Conservation (phyloP, 352 stramenopile genomes). For the Phytophthora palmivora region DNA sequence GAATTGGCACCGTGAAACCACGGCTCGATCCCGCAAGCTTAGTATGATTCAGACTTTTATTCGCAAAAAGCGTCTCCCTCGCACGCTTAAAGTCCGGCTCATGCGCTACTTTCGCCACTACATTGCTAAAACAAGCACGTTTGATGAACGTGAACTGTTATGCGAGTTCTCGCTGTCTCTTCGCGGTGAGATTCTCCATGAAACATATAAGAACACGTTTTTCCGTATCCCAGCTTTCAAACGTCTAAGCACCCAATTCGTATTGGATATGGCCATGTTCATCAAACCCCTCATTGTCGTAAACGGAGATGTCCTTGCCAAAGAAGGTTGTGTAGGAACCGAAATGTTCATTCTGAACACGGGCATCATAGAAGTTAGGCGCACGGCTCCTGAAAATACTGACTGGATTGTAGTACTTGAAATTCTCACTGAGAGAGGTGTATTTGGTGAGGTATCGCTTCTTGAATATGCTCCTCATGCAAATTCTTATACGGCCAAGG, state of each 20-base stretch:
- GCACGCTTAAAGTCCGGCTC: conserved; percentile 53
- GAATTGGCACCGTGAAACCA: conserved; percentile 78
- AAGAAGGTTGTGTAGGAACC: conserved; percentile 68
- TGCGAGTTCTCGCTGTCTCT: conserved; percentile 81
- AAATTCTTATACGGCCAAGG: conserved; percentile 80
- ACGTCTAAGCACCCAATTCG: conserved; percentile 75
- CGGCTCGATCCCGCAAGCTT: conserved; percentile 59
- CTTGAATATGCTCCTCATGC: conserved; percentile 78
- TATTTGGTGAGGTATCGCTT: conserved; percentile 77
- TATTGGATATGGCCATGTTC: conserved; percentile 88
- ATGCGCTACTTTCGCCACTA: conserved; percentile 85
- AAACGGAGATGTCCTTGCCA: conserved; percentile 66
- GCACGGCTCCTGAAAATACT: conserved; percentile 52
- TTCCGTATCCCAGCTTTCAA: conserved; percentile 78
- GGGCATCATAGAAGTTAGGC: conserved; percentile 74
- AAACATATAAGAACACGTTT: conserved; percentile 81
- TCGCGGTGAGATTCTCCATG: conserved; percentile 74
- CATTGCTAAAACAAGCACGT: conserved; percentile 77
- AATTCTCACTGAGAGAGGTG: conserved; percentile 67
- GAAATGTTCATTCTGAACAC: conserved; percentile 89
- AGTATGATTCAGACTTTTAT: conserved; percentile 74
- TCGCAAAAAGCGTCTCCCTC: conserved; percentile 65
- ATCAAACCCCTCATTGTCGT: conserved; percentile 85
- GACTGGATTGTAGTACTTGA: conserved; percentile 81
- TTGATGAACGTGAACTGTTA: conserved; percentile 78